Evolutionary conservation across 2,329 filamentous ascomycete species (phyloP).

Genomic region (Elsinoe necatrix): DNA sequence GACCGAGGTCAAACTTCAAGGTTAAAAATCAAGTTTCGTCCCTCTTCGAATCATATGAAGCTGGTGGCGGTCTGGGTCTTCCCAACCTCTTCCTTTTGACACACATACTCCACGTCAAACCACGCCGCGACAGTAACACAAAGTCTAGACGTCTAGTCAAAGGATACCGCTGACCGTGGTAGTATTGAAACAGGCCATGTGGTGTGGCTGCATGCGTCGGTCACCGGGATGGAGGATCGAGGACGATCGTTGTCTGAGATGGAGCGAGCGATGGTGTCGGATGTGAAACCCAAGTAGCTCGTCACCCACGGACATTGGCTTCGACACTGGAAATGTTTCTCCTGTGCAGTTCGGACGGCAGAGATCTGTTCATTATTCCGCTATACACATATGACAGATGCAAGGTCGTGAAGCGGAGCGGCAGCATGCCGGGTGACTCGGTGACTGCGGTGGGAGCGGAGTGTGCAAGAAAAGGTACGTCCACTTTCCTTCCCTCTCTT

Average conservation of each 20-base stretch:
- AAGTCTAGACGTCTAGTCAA: not conserved
- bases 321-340: too few relatives aligned
- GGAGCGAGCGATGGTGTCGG: too few relatives aligned
- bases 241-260: not conserved
- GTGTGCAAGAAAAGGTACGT: too few relatives aligned
- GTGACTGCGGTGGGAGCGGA: too few relatives aligned
- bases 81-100: not conserved
- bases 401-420: too few relatives aligned
- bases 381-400: too few relatives aligned
- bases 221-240: not conserved
- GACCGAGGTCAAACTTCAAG: not conserved
- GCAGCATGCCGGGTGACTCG: too few relatives aligned
- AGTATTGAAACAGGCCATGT: not conserved
- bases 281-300: too few relatives aligned
- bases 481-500: too few relatives aligned
- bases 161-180: not conserved
- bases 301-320: too few relatives aligned
- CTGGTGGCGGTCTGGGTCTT: not conserved
- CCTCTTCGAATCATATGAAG: not conserved
- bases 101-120: not conserved
- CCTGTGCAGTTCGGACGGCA: too few relatives aligned
- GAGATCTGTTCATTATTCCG: too few relatives aligned
- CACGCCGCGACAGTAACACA: not conserved
- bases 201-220: not conserved
- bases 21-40: not conserved